Evolutionary conservation across 2,329 filamentous ascomycete species (phyloP).

Genomic region (Exserohilum turcica): DNA sequence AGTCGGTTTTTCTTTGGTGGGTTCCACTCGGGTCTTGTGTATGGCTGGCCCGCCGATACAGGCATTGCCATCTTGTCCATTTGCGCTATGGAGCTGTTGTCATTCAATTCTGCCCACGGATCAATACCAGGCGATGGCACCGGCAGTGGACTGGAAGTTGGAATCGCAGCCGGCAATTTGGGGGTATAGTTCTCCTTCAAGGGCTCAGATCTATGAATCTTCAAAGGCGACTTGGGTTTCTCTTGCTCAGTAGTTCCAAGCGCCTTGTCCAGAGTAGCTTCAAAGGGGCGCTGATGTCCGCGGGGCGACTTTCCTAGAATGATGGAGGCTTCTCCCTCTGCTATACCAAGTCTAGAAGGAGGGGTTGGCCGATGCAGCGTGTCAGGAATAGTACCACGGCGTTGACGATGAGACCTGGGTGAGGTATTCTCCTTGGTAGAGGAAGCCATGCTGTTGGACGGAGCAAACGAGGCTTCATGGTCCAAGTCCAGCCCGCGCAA

Average conservation of each 20-base stretch:
- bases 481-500: conserved; percentile 16
- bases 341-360: conserved; percentile 22
- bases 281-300: conserved; percentile 5
- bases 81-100: conserved; percentile 34
- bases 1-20: conserved; percentile 24
- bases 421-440: conserved; percentile 41
- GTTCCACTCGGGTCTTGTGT: conserved; percentile 32
- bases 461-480: conserved; percentile 19
- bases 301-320: conserved; percentile 30
- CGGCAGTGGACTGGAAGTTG: conserved; percentile 40
- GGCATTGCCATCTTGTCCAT: conserved; percentile 44
- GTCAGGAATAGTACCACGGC: conserved; percentile 33
- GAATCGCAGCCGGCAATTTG: conserved; percentile 19
- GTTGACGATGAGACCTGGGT: conserved; percentile 30
- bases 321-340: conserved; percentile 26
- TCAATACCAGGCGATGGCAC: conserved; percentile 36
- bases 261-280: conserved; percentile 17
- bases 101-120: conserved; percentile 40
- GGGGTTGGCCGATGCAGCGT: conserved; percentile 15
- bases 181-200: conserved; percentile 32
- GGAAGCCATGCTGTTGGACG: conserved; percentile 23
- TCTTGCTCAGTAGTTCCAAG: conserved; percentile 12
- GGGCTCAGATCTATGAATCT: conserved; percentile 21
- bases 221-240: conserved; percentile 29
- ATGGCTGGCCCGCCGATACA: conserved; percentile 34